phyloP scores from a whole-genome alignment of 192 early-diverging fungal genomes.

The Coemansia sp. region DNA sequence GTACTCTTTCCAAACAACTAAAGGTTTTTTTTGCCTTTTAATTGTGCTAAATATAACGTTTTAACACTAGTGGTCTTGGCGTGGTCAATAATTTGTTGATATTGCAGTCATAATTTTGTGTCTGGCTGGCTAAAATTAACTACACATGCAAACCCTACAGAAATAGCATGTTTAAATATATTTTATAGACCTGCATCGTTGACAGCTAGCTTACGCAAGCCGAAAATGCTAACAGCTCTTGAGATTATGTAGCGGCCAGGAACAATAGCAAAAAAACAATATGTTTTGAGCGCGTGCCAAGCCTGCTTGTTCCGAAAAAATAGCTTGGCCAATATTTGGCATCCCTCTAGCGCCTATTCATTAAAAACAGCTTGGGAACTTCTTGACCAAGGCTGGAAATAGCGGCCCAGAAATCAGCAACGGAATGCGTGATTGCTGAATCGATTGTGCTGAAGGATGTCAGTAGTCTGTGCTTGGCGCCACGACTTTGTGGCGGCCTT shows the following conservation, averaged over 20 bases:
- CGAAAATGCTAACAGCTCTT: not conserved
- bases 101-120: no score
- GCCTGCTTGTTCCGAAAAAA: constrained; percentile 1
- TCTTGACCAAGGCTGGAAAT: not conserved
- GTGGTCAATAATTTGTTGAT: no score
- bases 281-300: not conserved
- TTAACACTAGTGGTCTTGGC: no score
- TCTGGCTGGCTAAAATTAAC: not conserved
- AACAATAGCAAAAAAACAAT: not conserved
- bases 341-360: not conserved
- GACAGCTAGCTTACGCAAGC: not conserved
- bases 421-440: not conserved
- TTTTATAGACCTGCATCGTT: not conserved
- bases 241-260: not conserved
- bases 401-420: not conserved
- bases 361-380: not conserved
- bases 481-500: constrained; percentile 1
- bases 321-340: not conserved
- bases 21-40: no score
- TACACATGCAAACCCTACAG: not conserved
- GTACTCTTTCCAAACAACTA: not conserved
- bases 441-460: not conserved
- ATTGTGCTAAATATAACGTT: no score
- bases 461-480: not conserved
- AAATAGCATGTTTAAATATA: not conserved